Percentiles rank a stretch among this genome's conserved stretches.
These are phyloP conservation scores for Carallia pectinifolia DNA, from an alignment of 345 rosid genomes.

Conservation along the genomic window DNA sequence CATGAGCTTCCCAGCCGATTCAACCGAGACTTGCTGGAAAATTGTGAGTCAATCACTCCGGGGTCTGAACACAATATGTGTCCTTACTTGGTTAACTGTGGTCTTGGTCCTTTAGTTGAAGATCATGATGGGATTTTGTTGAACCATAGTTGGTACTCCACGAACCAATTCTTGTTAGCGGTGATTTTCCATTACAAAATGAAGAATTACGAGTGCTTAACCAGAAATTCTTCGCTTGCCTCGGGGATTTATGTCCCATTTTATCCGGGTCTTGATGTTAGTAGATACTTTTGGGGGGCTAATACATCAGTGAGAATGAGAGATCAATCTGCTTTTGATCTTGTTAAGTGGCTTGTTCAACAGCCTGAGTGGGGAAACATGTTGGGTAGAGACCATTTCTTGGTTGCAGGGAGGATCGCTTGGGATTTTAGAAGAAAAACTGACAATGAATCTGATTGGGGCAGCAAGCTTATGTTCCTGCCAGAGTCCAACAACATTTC, in stretches of 20 bases:
- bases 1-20: conserved; percentile 23
- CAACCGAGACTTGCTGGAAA: conserved; percentile 23
- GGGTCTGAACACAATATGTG: conserved; percentile 32
- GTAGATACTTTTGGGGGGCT: conserved; percentile 26
- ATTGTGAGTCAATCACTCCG: conserved; percentile 19
- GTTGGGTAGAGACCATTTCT: conserved; percentile 30
- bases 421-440: conserved; percentile 33
- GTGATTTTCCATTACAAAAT: conserved; percentile 28
- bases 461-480: conserved; percentile 25
- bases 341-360: conserved; percentile 19
- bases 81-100: conserved; percentile 24
- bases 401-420: conserved; percentile 28
- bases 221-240: conserved; percentile 30
- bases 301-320: conserved; percentile 14
- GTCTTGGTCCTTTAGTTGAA: conserved; percentile 13
- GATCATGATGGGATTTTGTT: conserved; percentile 18
- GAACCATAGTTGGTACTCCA: conserved; percentile 21
- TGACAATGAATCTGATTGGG: conserved; percentile 29
- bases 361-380: conserved; percentile 26
- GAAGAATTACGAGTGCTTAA: conserved; percentile 26
- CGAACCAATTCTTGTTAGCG: conserved; percentile 27
- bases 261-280: conserved; percentile 27
- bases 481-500: conserved; percentile 31
- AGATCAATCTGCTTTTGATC: conserved; percentile 24
- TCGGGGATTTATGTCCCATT: conserved; percentile 27